Conservation (phyloP, 2,329 filamentous ascomycete species). For the Byssochlamys sp. region DNA sequence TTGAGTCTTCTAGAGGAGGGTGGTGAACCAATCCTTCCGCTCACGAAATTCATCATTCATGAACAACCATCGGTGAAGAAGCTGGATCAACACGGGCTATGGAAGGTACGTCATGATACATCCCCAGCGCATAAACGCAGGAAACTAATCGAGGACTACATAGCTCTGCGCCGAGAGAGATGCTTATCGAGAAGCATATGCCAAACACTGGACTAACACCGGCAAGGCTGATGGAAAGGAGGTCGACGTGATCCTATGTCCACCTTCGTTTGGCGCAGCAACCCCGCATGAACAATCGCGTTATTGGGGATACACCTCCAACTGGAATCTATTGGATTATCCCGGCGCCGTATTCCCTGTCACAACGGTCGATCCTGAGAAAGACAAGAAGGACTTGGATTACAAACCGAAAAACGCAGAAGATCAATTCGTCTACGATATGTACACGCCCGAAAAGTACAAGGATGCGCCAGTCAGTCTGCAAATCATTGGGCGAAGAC, state of each 20-base stretch:
- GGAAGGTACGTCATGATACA: neutral
- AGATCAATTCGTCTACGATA: neutral
- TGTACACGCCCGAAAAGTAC: neutral
- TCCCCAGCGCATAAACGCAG: neutral
- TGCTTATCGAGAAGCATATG: neutral
- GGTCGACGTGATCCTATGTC: neutral
- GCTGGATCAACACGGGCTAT: neutral
- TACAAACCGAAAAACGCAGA: neutral
- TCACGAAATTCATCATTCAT: neutral
- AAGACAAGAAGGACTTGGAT: neutral
- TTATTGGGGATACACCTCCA: neutral
- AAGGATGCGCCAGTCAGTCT: neutral
- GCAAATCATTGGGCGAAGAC: neutral
- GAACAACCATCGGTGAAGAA: neutral
- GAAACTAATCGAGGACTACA: neutral
- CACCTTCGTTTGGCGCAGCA: neutral
- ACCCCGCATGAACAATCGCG: neutral
- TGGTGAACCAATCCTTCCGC: neutral
- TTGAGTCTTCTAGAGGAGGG: neutral
- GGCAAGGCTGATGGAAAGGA: neutral
- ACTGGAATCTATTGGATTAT: neutral
- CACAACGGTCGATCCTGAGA: neutral
- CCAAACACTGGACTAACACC: neutral
- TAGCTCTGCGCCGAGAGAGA: neutral
- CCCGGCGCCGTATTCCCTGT: neutral